These are phyloP conservation scores for Solioccasus polychromus DNA, from an alignment of 768 basidiomycete species.

Conservation along the genomic window DNA sequence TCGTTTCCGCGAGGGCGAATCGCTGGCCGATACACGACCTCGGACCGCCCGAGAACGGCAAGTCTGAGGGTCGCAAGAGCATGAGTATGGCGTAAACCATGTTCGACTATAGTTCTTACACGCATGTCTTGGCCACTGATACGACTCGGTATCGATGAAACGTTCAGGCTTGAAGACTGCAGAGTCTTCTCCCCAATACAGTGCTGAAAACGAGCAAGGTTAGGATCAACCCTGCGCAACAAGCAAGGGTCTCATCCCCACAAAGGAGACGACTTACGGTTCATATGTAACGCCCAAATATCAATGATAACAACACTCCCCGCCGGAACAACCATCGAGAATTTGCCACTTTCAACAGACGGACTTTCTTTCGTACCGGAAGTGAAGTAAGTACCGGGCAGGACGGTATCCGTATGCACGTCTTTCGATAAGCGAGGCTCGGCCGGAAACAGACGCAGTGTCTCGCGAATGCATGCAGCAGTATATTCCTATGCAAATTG, in stretches of 20 bases:
- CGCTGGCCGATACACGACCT: slow-evolving; percentile 50
- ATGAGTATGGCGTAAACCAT: neutral
- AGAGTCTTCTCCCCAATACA: slow-evolving; percentile 48
- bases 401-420: slow-evolving; percentile 33
- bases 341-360: slow-evolving; percentile 26
- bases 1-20: slow-evolving; percentile 42
- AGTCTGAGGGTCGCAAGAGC: slow-evolving; percentile 23
- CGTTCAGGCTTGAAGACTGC: slow-evolving; percentile 46
- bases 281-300: slow-evolving; percentile 42
- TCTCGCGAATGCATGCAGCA: slow-evolving; percentile 42
- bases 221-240: neutral
- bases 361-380: slow-evolving; percentile 13
- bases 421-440: slow-evolving; percentile 36
- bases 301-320: slow-evolving; percentile 43
- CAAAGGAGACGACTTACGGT: slow-evolving; percentile 42
- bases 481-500: slow-evolving; percentile 38
- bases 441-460: slow-evolving; percentile 41
- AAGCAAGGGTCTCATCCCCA: neutral
- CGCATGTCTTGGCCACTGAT: slow-evolving; percentile 51
- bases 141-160: slow-evolving; percentile 48
- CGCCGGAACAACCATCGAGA: slow-evolving; percentile 34
- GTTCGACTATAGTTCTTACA: slow-evolving; percentile 39
- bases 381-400: slow-evolving; percentile 36
- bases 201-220: slow-evolving; percentile 30
- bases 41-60: slow-evolving; percentile 45